These are phyloP conservation scores for Trichoderma sp. DNA, from an alignment of 2,329 filamentous ascomycete genomes.

Conservation along the genomic window DNA sequence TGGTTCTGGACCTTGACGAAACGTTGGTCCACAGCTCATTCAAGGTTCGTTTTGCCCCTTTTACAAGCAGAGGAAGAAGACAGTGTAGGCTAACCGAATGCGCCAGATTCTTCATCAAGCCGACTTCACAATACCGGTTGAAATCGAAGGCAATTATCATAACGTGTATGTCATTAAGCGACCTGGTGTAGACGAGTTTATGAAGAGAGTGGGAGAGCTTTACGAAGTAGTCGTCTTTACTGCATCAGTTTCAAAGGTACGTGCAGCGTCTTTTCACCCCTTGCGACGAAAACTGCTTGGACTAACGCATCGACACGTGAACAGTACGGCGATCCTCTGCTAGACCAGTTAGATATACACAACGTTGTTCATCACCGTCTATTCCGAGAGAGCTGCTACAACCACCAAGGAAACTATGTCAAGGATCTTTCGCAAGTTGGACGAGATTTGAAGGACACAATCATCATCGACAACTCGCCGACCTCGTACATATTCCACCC, in stretches of 20 bases:
- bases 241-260: slow-evolving; percentile 93
- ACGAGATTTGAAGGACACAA: slow-evolving; percentile 92
- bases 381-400: slow-evolving; percentile 98
- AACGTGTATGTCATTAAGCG: slow-evolving; percentile 99
- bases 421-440: slow-evolving; percentile 98
- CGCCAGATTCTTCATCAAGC: slow-evolving; percentile 90
- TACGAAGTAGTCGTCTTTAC: slow-evolving; percentile 99
- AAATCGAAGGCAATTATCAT: slow-evolving; percentile 98
- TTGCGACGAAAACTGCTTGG: background rate
- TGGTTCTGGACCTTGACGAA: slow-evolving; percentile 94
- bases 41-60: slow-evolving; percentile 64
- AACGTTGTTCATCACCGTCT: slow-evolving; percentile 93
- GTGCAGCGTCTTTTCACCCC: slow-evolving; percentile 5
- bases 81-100: slow-evolving; percentile 26
- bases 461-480: slow-evolving; percentile 99
- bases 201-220: slow-evolving; percentile 96
- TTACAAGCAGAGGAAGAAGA: background rate
- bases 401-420: slow-evolving; percentile 98
- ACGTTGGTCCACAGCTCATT: slow-evolving; percentile 98
- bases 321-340: slow-evolving; percentile 90
- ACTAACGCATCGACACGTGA: background rate
- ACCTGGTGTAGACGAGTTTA: slow-evolving; percentile 97
- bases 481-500: slow-evolving; percentile 99
- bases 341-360: slow-evolving; percentile 97
- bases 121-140: slow-evolving; percentile 97